These are phyloP conservation scores for Monilinia vaccinii-corymbosi DNA, from an alignment of 2,329 filamentous ascomycete species.

Conservation along the genomic window DNA sequence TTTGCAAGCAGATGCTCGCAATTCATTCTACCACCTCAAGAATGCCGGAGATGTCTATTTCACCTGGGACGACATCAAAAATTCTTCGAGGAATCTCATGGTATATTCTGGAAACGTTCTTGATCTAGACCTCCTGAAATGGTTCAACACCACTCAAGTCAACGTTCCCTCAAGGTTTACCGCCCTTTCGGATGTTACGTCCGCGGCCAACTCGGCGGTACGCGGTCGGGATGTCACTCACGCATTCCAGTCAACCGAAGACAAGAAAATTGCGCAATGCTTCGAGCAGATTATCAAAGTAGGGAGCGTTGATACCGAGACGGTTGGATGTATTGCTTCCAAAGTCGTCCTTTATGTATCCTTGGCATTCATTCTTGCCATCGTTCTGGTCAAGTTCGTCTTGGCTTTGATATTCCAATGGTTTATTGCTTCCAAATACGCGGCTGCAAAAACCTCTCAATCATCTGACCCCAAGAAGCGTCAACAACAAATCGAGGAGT, in stretches of 20 bases:
- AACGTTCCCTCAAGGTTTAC: slow-evolving; percentile 68
- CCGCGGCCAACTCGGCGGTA: slow-evolving; percentile 50
- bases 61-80: slow-evolving; percentile 89
- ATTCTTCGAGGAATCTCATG: slow-evolving; percentile 78
- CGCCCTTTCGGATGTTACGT: slow-evolving; percentile 61
- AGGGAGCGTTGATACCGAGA: slow-evolving; percentile 89
- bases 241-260: slow-evolving; percentile 66
- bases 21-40: slow-evolving; percentile 64
- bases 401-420: slow-evolving; percentile 90
- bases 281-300: slow-evolving; percentile 93
- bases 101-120: slow-evolving; percentile 93
- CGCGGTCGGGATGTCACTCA: slow-evolving; percentile 84
- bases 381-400: slow-evolving; percentile 79
- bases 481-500: slow-evolving; percentile 91
- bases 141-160: slow-evolving; percentile 82
- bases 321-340: slow-evolving; percentile 93
- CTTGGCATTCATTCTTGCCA: slow-evolving; percentile 80
- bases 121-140: slow-evolving; percentile 77
- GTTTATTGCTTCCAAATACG: slow-evolving; percentile 85
- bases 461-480: slow-evolving; percentile 73
- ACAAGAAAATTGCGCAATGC: slow-evolving; percentile 79
- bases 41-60: slow-evolving; percentile 85
- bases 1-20: slow-evolving; percentile 59
- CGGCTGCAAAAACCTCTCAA: slow-evolving; percentile 76
- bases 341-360: slow-evolving; percentile 95